Evolutionary conservation across 2,329 filamentous ascomycete species (phyloP).

Genomic region (Monosporascus sp.): DNA sequence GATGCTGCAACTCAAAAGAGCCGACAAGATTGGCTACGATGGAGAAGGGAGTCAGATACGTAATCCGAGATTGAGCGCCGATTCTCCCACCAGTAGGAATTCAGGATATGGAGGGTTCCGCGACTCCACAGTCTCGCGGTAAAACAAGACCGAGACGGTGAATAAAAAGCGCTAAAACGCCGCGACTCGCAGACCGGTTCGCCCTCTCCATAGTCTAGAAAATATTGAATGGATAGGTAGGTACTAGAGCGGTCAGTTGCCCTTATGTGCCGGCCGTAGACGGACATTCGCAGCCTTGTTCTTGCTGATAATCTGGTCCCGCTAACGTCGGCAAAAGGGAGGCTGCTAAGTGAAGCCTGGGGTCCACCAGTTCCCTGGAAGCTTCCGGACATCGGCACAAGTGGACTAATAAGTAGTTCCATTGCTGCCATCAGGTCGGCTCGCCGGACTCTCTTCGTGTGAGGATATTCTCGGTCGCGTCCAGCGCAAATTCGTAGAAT

Average conservation of each 20-base stretch:
- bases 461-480: not conserved
- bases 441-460: not conserved
- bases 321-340: not conserved
- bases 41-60: conserved; percentile 3
- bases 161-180: not conserved
- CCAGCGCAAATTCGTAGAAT: not conserved
- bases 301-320: not conserved
- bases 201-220: not conserved
- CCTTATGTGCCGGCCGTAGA: not conserved
- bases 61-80: conserved; percentile 19
- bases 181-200: not conserved
- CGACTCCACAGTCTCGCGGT: not conserved
- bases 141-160: not conserved
- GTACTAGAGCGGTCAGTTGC: not conserved
- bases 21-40: conserved; percentile 8
- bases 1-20: conserved; percentile 1
- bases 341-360: not conserved
- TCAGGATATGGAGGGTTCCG: not conserved
- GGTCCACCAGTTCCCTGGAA: not conserved
- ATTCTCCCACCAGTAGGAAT: conserved; percentile 33
- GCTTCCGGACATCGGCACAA: not conserved
- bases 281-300: not conserved
- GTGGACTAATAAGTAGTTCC: not conserved
- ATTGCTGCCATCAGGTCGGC: not conserved
- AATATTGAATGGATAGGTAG: not conserved